A percentile compares a stretch with the other conserved stretches of the same genome.
Conservation (phyloP, 441 rosid species). For the Omphalea diandra region DNA sequence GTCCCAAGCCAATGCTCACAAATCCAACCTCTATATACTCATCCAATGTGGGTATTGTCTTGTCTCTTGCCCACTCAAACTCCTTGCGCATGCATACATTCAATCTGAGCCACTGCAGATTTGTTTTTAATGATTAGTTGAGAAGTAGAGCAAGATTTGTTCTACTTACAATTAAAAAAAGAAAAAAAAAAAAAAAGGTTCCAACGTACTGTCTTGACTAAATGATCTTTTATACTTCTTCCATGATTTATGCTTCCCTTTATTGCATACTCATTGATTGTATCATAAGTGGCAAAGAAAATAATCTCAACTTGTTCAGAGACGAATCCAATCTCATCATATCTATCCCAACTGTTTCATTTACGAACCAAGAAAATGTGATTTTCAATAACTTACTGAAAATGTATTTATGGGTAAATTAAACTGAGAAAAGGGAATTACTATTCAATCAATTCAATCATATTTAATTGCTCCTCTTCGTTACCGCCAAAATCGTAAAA, state of each 20-base stretch:
- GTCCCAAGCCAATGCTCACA: conserved; percentile 69
- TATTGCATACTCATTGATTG: conserved; percentile 63
- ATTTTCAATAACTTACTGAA: no score
- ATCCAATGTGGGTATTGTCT: conserved; percentile 52
- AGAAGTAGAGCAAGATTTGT: no score
- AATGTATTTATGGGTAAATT: no score
- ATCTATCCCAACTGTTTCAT: conserved; percentile 59
- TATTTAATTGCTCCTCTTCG: no score
- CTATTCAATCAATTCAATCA: no score
- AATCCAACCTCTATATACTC: conserved; percentile 64
- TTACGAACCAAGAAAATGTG: no score
- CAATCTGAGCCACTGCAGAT: conserved; percentile 69
- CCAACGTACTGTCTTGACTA: background rate
- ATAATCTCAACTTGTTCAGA: conserved; percentile 71
- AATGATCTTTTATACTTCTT: conserved; percentile 29
- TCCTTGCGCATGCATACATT: conserved; percentile 59
- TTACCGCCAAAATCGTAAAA: no score
- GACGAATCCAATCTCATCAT: conserved; percentile 35
- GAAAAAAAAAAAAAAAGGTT: background rate
- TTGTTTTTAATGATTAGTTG: no score
- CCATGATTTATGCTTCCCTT: conserved; percentile 61
- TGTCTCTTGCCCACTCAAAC: conserved; percentile 48
- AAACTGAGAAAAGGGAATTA: no score
- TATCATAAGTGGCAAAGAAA: conserved; percentile 54
- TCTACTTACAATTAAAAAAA: background rate